Base-by-base conservation (phyloP, 2,329 filamentous ascomycete genomes). In the Teratosphaeria viscida region DNA sequence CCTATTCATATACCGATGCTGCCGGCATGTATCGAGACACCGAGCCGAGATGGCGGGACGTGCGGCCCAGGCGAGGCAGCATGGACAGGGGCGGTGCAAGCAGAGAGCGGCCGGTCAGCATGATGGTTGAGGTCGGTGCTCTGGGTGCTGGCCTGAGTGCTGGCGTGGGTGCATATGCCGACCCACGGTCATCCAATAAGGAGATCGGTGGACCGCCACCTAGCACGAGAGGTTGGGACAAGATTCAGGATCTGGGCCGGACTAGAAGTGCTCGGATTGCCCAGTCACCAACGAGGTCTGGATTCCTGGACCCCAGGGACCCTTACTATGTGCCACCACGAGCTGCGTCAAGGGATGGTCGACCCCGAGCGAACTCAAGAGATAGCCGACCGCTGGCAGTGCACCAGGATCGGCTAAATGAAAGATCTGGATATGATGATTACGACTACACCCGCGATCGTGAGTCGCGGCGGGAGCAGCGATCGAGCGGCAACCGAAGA, bases 151-250 rank as follows among this genome's bases (percentile, higher is more conserved):
- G 78, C 8, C 43, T 49, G 19, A n/a, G 43, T 49, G 71, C 79
- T 69, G 66, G 78, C 8, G 64, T 75, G 47, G 73, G 69, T 10
- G 27, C 63, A 12, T 65, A 63, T 49, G 64, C 64, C 52, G 65
- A 70, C 39, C 67, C 69, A 29, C 65, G 73, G 65, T 53, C 65
- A 37, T 66, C 71, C 61, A 56, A 66, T 53, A 67, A 75, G 70
- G 65, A 73, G 54, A 54, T 75, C 16, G 73, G 73, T 11, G 43
- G 43, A 19, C 87, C 87, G 2, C 88, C 88, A 10, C 86, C 86
- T 4, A 83, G 85, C 5, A 88, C 84, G 2, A 79, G 86, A 65
- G 87, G 85, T 0, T 84, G 90, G 63, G 87, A 90, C 66, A 88
- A 84, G 73, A 82, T 89, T 63, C 82, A 82, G 65, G 76, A 81